Evolutionary conservation across 2,329 filamentous ascomycete species (phyloP), one percentile per base, ranked within the genome.

Genomic region (Penicillium polonicum): DNA sequence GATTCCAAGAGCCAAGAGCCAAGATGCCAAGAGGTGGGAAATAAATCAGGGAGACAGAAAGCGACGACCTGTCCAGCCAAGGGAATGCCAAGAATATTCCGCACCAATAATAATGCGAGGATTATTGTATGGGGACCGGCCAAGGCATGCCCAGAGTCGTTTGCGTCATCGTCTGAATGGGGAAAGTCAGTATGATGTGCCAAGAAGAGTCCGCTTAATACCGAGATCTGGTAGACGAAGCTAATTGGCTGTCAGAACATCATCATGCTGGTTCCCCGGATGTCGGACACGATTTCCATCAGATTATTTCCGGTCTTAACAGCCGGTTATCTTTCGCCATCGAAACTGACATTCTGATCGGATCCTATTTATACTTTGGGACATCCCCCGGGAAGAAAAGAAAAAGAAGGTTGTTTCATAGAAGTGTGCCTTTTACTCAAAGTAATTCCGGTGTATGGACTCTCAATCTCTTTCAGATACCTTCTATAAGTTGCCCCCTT

Each of bases 401-500:
- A 29, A 33, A 51, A 55, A 55, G 21, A 33, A 36, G 33, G 17
- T 35, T 25, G n/a, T 35, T 36, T 19, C 41, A 36, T 52, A 52
- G 35, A 58, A 43, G 50, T 53, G 51, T 42, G 61, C 42, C 38
- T 51, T n/a, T 46, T 49, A 38, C 50, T 46, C 25, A 41, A 44
- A 45, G 55, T 48, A 52, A 57, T 41, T 48, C 42, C 48, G n/a
- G 64, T 71, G 65, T 62, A 73, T 72, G 70, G 67, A 72, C 69
- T 72, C 65, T 29, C 66, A 71, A 60, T 67, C 62, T 56, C 55
- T 69, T 44, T 59, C 70, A 54, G 65, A 72, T 62, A 71, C 62
- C 35, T 69, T 70, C 59, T 70, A 70, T 58, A 70, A 72, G 70
- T 64, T 65, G 55, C 70, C 70, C 46, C 69, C 70, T 57, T 73